These are phyloP conservation scores for Melampsora occidentalis DNA, from an alignment of 1,284 basidiomycete species.

Conservation along the genomic window DNA sequence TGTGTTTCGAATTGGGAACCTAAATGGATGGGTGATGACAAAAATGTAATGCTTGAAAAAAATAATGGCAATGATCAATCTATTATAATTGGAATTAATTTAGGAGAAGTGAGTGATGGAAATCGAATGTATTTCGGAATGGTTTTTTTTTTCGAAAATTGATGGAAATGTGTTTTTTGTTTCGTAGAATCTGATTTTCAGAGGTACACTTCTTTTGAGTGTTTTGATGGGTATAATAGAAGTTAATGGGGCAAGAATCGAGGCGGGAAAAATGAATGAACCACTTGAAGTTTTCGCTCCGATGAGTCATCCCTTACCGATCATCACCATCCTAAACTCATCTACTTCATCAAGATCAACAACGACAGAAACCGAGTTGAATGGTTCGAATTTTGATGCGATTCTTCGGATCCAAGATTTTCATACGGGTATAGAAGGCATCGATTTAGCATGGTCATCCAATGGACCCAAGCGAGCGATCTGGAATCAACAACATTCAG, in stretches of 20 bases:
- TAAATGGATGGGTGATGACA: background rate
- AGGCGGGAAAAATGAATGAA: background rate
- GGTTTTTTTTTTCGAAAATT: background rate
- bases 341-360: background rate
- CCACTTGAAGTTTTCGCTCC: conserved; percentile 32
- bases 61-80: background rate
- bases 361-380: background rate
- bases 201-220: background rate
- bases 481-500: conserved; percentile 6
- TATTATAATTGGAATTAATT: background rate
- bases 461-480: conserved; percentile 18
- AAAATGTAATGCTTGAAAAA: background rate
- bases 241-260: background rate
- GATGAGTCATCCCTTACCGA: conserved; percentile 26
- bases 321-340: conserved; percentile 9
- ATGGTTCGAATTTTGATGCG: conserved; percentile 13
- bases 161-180: background rate
- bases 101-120: background rate
- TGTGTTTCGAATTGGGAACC: conserved; percentile 8
- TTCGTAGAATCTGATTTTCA: background rate
- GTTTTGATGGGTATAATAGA: background rate
- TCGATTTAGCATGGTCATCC: conserved; percentile 28
- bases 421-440: conserved; percentile 19
- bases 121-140: background rate
- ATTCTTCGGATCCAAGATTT: conserved; percentile 25